Base-by-base conservation (phyloP, 257 asterid species). In the Capsicum baccatum region DNA sequence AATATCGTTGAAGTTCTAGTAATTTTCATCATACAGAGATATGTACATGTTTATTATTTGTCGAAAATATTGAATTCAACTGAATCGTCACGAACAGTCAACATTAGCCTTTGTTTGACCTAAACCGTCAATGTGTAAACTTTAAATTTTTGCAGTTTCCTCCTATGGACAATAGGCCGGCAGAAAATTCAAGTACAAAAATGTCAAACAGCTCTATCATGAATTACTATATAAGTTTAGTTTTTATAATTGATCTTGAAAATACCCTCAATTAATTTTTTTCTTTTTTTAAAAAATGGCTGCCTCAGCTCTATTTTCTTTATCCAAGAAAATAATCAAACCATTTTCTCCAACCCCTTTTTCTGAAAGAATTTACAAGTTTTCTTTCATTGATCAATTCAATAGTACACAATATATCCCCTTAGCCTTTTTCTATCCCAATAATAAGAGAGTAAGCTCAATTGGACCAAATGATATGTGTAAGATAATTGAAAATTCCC, bases 261-360 rank as follows among this genome's bases (percentile, higher is more conserved):
- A 0, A 63, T 63, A 21, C 26, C 71, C 71, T 26, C 9, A 64
- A 64, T 26, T 26, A 64, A 64, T 64, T 26, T 64, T 42, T 26
- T 8, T 3, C 21, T 64, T 26, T 64, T 42, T 8, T 3, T 19
- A 11, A 6, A 35, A 64, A 64, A 64, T 26, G 71, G 71, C 17
- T 26, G 71, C 71, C 17, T 33, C 44, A 64, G 71, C 71, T 64
- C 71, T 64, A 64, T 44, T 64, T 64, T 64, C 71, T 64, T 64
- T 64, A 64, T 26, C 71, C 17, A 64, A 64, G 8, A 64, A 64
- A 11, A 64, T 64, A 7, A 26, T 64, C 44, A 64, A 64, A 64
- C 71, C 71, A 21, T 64, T 64, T 15, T 64, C 5, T 26, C 71
- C 71, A 26, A 64, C 71, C 8, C 44, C 71, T 64, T 64, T 26